A percentile compares a stretch with the other conserved stretches of the same genome.
These are phyloP conservation scores for Coemansia sp. DNA, from an alignment of 192 early-diverging fungal genomes.

Conservation along the genomic window DNA sequence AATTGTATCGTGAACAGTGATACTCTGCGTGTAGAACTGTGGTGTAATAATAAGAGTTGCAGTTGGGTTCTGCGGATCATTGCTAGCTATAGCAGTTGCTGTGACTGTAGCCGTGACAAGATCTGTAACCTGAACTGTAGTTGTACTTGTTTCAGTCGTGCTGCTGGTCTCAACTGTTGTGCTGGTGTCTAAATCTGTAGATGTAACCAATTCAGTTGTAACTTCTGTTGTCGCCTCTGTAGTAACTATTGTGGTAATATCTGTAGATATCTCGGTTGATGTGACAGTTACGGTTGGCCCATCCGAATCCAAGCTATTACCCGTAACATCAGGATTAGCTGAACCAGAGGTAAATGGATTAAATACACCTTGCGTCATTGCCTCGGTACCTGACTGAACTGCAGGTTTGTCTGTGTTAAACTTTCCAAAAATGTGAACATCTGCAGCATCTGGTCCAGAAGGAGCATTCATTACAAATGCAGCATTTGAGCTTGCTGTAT, in stretches of 20 bases:
- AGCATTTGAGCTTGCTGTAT: conserved; percentile 1
- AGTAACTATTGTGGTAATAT: not conserved
- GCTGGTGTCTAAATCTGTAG: conserved; percentile 7
- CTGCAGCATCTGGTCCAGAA: not conserved
- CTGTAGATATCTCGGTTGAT: not conserved
- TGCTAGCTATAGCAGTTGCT: not conserved
- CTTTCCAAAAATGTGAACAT: conserved; percentile 4
- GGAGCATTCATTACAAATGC: conserved; percentile 6
- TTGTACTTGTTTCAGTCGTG: conserved; percentile 3
- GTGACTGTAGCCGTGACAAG: not conserved
- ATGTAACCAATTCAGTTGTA: not conserved
- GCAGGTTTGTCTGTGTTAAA: not conserved
- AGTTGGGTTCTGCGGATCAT: not conserved
- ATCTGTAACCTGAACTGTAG: conserved; percentile 1
- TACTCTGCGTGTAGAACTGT: conserved; percentile 4
- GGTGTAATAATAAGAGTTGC: conserved; percentile 8
- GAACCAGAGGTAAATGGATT: not conserved
- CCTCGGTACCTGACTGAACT: not conserved
- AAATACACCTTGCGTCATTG: not conserved
- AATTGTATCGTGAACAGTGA: conserved; percentile 3
- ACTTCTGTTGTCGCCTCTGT: conserved; percentile 4
- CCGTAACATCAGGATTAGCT: not conserved
- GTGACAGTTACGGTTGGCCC: not conserved
- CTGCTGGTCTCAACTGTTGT: conserved; percentile 7
- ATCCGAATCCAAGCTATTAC: not conserved